Evolutionary conservation across 1,284 basidiomycete species (phyloP).

Genomic region (Kalmanozyma brasiliensis): DNA sequence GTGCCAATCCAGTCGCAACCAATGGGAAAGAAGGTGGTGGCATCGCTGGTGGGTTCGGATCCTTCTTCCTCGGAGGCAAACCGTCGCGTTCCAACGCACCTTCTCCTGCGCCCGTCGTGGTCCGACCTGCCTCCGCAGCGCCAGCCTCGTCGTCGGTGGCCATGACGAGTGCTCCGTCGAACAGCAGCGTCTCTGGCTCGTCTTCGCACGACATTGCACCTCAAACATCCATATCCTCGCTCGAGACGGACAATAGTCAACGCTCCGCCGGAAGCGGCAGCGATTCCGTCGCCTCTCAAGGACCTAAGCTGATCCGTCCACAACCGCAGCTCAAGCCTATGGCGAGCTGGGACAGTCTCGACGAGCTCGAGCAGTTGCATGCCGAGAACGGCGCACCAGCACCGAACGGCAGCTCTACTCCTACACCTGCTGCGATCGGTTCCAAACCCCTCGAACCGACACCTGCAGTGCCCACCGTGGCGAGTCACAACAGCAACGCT

Average conservation of each 20-base stretch:
- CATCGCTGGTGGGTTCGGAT: slow-evolving; percentile 10
- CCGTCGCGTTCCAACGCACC: slow-evolving; percentile 18
- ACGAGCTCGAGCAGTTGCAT: slow-evolving; percentile 36
- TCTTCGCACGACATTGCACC: slow-evolving; percentile 30
- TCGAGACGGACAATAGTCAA: slow-evolving; percentile 16
- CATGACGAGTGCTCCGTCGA: slow-evolving; percentile 16
- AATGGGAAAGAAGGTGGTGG: not conserved
- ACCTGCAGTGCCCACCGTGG: slow-evolving; percentile 20
- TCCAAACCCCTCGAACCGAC: slow-evolving; percentile 25
- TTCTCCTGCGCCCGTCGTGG: slow-evolving; percentile 28
- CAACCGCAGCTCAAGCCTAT: slow-evolving; percentile 33
- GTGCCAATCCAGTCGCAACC: not conserved
- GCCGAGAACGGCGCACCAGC: not conserved
- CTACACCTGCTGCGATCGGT: slow-evolving; percentile 1
- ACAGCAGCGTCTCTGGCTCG: slow-evolving; percentile 23
- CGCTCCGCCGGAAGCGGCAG: slow-evolving; percentile 9
- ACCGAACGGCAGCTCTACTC: slow-evolving; percentile 5
- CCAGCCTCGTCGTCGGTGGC: slow-evolving; percentile 23
- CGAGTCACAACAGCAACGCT: slow-evolving; percentile 25
- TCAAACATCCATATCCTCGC: slow-evolving; percentile 38
- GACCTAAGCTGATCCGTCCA: slow-evolving; percentile 31
- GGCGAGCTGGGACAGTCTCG: slow-evolving; percentile 42
- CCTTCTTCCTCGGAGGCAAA: slow-evolving; percentile 30
- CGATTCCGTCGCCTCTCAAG: slow-evolving; percentile 11
- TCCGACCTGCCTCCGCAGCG: slow-evolving; percentile 36